Base-by-base conservation (phyloP, 371 early-diverging fungal genomes). In the Hamiltosporidium magnivora region DNA sequence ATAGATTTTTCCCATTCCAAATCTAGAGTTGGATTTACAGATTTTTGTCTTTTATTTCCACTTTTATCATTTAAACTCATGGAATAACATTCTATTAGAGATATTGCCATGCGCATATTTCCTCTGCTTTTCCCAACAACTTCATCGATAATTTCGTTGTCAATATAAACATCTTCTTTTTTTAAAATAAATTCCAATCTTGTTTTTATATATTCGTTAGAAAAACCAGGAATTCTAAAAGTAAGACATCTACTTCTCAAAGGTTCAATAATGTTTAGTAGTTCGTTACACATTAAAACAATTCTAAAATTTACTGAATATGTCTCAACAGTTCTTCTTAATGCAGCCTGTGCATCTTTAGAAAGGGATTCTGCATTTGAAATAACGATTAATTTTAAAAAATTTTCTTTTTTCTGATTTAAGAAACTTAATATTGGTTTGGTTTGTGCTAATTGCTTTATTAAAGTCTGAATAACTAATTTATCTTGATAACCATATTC, bases 261-360 rank as follows among this genome's bases (percentile, higher is more conserved):
- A 0, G 99, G 96, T 11, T 88, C 81, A 76, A 97, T 94, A 68
- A 99, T 88, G 73, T 87, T 89, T 63, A 88, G 87, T 0, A 92
- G 86, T 54, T 88, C 86, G 63, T 88, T 89, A 74, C 90, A 88
- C 79, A 94, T 89, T 64, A 99, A 75, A 69, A 97, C 90, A 37
- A 99, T 82, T 40, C 96, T 87, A 72, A 96, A 84, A 74, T 90
- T 92, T 36, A 78, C 69, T 80, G 89, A 91, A 81, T 97, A 96
- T 79, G 91, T 91, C 83, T 99, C 99, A 92, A 99, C 95, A 1
- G 98, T 97, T 40, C 98, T 85, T 70, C 99, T 86, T 61, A 99
- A 85, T 12, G 92, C 98, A 44, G 92, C 90, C 83, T 98, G 99
- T 4, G 98, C 98, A 67, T 93, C 92, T 66, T 87, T 84, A 9